phyloP scores from a whole-genome alignment of 257 asterid genomes.

The Cruciata laevipes region DNA sequence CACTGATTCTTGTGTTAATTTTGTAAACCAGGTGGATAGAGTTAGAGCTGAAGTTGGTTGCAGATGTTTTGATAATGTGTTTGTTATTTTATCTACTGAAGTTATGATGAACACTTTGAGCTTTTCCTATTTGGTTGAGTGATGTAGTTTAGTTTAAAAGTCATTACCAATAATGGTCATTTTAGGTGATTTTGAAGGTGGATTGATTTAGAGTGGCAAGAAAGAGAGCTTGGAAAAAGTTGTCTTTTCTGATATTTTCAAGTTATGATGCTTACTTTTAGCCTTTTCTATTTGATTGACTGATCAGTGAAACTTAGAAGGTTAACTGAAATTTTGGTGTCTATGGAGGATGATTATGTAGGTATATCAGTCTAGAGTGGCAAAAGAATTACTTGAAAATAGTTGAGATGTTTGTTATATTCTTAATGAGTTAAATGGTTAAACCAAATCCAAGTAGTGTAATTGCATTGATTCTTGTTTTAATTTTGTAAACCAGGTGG shows the following conservation, averaged over 20 bases:
- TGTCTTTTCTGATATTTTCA: not conserved
- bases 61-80: conserved; percentile 37
- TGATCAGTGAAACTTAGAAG: not conserved
- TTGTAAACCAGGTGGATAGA: conserved; percentile 78
- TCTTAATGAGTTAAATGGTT: not conserved
- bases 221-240: not conserved
- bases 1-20: not conserved
- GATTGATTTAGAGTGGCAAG: not conserved
- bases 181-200: not conserved
- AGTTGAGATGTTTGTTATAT: not conserved
- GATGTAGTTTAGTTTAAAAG: not conserved
- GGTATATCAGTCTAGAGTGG: not conserved
- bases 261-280: not conserved
- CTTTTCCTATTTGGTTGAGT: not conserved
- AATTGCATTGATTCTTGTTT: not conserved
- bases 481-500: conserved; percentile 58
- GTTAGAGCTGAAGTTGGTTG: conserved; percentile 90
- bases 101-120: not conserved
- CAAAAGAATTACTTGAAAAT: not conserved
- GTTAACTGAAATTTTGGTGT: not conserved
- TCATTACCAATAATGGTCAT: not conserved
- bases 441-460: not conserved
- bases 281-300: not conserved
- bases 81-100: conserved; percentile 4
- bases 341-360: not conserved